Base-by-base conservation (phyloP, 2,329 filamentous ascomycete species). In the Fusarium lateritium region DNA sequence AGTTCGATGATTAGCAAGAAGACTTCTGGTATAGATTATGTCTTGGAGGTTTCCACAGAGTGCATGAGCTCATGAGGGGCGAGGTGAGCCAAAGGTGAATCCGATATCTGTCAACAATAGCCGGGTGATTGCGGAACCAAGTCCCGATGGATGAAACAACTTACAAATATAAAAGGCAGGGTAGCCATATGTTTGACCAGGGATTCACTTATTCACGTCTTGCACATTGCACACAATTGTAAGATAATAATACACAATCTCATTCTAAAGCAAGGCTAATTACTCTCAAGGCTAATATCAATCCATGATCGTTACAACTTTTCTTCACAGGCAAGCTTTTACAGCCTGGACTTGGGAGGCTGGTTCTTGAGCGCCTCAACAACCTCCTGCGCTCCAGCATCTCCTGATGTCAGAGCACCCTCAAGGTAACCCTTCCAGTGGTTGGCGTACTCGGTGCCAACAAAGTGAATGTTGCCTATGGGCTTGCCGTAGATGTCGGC, bases 361-460 rank as follows among this genome's bases (percentile, higher is more conserved):
- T 54, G 44, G 13, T 26, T 19, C 9, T 59, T 57, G 10, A 77
- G 19, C 4, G 67, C 58, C 9, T 76, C 56, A 9, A 74, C 24
- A 3, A 85, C 81, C 70, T 86, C 83, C 31, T 75, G 74, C 1
- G 82, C 83, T 0, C 80, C 81, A 22, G 78, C 68, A 62, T 83
- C 79, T 0, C 84, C 84, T 5, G 79, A 81, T 0, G 80, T 70
- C 22, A 86, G 76, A 1, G 84, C 84, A 7, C 84, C 84, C 59
- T 86, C 84, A 79, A 86, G 84, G 64, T 85, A 86, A 0, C 84
- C 84, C 56, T 83, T 84, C 84, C 83, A 86, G 47, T 83, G 81
- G 4, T 62, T 77, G 8, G 80, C 79, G 14, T 80, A 83, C 74
- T 86, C 84, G 0, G 84, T 86, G 0, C 84, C 84, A 4, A 83